phyloP scores from a whole-genome alignment of 73 alveolate genomes.

The Strombidium stylifer region DNA sequence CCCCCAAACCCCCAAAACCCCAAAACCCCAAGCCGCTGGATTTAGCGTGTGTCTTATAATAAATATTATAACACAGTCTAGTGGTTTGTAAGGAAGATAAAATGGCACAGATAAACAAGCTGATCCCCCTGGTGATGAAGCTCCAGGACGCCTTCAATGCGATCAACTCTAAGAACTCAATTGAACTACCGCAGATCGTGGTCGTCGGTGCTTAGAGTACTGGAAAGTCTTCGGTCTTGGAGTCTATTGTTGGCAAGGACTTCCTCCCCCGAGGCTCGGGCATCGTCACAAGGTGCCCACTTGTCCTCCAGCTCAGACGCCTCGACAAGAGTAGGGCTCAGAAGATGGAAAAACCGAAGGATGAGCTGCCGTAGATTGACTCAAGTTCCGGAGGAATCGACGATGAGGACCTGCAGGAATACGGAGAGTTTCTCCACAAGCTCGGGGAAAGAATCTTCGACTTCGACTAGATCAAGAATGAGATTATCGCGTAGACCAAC shows the following conservation, averaged over 20 bases:
- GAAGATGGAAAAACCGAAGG: neutral
- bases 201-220: slow-evolving; percentile 58
- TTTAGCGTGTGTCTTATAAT: too few species aligned
- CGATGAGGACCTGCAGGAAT: slow-evolving; percentile 12
- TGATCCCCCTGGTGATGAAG: slow-evolving; percentile 66
- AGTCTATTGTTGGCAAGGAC: slow-evolving; percentile 92
- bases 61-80: too few species aligned
- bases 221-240: slow-evolving; percentile 94
- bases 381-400: too few species aligned
- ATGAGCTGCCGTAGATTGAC: too few species aligned
- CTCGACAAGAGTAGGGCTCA: slow-evolving; percentile 6
- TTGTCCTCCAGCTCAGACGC: slow-evolving; percentile 70
- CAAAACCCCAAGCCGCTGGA: too few species aligned
- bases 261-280: slow-evolving; percentile 96
- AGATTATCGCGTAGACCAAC: slow-evolving; percentile 81
- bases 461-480: slow-evolving; percentile 69
- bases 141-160: slow-evolving; percentile 61
- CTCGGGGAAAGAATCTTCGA: slow-evolving; percentile 66
- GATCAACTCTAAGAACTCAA: slow-evolving; percentile 22
- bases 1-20: too few species aligned
- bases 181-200: slow-evolving; percentile 59
- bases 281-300: slow-evolving; percentile 95
- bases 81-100: too few species aligned
- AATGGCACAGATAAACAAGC: slow-evolving; percentile 69
- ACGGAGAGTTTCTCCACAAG: slow-evolving; percentile 64